Percentiles rank a stretch among this genome's conserved stretches.
Conservation (phyloP, 192 early-diverging fungal species). For the Entomortierella beljakovae region DNA sequence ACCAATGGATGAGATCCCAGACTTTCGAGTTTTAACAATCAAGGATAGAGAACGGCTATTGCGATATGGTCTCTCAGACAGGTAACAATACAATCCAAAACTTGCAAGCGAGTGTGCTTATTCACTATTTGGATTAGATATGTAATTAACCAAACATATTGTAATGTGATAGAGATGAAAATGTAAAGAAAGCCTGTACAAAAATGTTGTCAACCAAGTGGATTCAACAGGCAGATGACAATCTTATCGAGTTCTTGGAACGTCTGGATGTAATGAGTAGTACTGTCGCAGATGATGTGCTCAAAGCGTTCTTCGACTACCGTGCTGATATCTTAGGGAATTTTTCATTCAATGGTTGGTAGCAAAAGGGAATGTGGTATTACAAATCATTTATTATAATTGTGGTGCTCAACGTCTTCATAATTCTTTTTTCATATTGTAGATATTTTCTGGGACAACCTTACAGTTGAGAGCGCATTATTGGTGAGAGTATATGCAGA, state of each 20-base stretch:
- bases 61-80: slow-evolving; percentile 82
- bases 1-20: slow-evolving; percentile 73
- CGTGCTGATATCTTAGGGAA: slow-evolving; percentile 75
- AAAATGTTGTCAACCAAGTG: slow-evolving; percentile 77
- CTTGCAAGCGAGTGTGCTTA: neutral
- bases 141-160: neutral
- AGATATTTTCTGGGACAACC: slow-evolving; percentile 67
- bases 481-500: slow-evolving; percentile 58
- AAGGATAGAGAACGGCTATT: slow-evolving; percentile 79
- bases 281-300: slow-evolving; percentile 68
- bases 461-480: slow-evolving; percentile 65
- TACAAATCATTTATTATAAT: neutral
- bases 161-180: slow-evolving; percentile 62
- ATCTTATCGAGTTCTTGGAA: slow-evolving; percentile 78
- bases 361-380: neutral
- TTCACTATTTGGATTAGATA: too few relatives aligned
- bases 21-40: slow-evolving; percentile 76
- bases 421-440: neutral
- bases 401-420: neutral
- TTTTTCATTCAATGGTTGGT: slow-evolving; percentile 67
- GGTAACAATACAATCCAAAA: slow-evolving; percentile 43
- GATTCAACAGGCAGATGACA: slow-evolving; percentile 80
- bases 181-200: slow-evolving; percentile 80
- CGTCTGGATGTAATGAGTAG: slow-evolving; percentile 80
- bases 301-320: slow-evolving; percentile 71